Evolutionary conservation across 2,329 filamentous ascomycete genomes (phyloP).

Genomic region (Diplodia corticola): DNA sequence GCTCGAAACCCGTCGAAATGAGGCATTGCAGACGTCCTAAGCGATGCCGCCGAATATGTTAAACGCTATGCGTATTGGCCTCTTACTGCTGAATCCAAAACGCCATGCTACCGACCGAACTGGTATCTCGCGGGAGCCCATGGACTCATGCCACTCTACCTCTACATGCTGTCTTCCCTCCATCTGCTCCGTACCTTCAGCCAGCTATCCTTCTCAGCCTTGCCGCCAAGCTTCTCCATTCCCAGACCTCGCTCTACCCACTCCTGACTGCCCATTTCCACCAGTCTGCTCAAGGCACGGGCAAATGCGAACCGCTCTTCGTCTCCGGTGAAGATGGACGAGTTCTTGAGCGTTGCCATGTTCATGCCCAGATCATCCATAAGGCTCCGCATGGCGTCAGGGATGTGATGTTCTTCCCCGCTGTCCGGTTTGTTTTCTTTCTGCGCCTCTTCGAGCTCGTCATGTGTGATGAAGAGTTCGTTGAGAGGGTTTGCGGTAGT

Average conservation of each 20-base stretch:
- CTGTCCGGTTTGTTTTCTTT: constrained; percentile 41
- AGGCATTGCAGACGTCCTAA: constrained; percentile 2
- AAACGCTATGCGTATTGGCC: constrained; percentile 4
- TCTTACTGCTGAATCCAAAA: constrained; percentile 9
- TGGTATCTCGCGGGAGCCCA: constrained; percentile 10
- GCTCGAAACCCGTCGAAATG: neutral
- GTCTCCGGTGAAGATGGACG: constrained; percentile 85
- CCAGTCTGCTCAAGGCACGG: constrained; percentile 77
- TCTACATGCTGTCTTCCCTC: constrained; percentile 46
- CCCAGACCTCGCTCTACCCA: constrained; percentile 84
- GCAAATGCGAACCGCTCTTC: constrained; percentile 98
- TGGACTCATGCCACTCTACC: neutral
- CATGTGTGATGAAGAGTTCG: constrained; percentile 34
- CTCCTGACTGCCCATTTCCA: constrained; percentile 90
- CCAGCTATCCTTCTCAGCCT: constrained; percentile 66
- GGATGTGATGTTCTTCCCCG: constrained; percentile 54
- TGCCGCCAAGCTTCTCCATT: constrained; percentile 64
- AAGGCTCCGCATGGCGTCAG: constrained; percentile 72
- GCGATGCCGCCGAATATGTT: neutral
- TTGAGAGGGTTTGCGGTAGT: constrained; percentile 83
- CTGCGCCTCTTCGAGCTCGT: constrained; percentile 45
- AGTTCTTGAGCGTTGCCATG: constrained; percentile 80
- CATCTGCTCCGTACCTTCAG: constrained; percentile 65
- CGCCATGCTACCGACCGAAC: constrained; percentile 7
- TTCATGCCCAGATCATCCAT: constrained; percentile 88